A percentile compares a stretch with the other conserved stretches of the same genome.
These are phyloP conservation scores for Furcasterigmium sp. DNA, from an alignment of 2,329 filamentous ascomycete genomes.

Conservation along the genomic window DNA sequence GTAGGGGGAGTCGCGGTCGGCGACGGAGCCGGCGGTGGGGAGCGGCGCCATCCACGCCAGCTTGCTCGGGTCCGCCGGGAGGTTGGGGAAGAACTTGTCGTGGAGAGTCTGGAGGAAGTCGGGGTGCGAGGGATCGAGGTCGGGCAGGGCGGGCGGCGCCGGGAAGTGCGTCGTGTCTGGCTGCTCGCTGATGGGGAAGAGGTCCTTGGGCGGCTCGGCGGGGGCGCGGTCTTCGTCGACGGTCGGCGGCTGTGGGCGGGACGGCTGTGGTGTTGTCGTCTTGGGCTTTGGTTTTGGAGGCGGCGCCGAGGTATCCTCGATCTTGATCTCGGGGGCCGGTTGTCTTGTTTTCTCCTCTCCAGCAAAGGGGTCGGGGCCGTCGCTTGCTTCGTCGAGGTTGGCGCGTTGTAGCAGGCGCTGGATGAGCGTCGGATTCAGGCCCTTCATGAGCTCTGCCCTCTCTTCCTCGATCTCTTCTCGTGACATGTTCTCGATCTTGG, in stretches of 20 bases:
- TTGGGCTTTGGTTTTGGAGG: slow-evolving; percentile 6
- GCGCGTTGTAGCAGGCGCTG: slow-evolving; percentile 72
- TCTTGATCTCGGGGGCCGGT: slow-evolving; percentile 24
- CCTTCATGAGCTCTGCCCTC: slow-evolving; percentile 72
- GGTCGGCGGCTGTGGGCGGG: slow-evolving; percentile 11
- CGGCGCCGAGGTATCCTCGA: slow-evolving; percentile 22
- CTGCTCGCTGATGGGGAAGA: slow-evolving; percentile 35
- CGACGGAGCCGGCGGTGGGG: slow-evolving; percentile 57
- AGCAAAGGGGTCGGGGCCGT: slow-evolving; percentile 34
- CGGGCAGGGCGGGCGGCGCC: slow-evolving; percentile 47
- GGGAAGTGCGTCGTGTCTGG: slow-evolving; percentile 56
- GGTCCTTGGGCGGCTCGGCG: slow-evolving; percentile 30
- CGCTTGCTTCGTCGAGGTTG: slow-evolving; percentile 59
- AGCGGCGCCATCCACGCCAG: slow-evolving; percentile 85
- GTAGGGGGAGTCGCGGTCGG: slow-evolving; percentile 71
- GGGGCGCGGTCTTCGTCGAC: slow-evolving; percentile 36
- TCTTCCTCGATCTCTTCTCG: slow-evolving; percentile 76
- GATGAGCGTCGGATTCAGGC: slow-evolving; percentile 69
- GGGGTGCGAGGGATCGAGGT: slow-evolving; percentile 77
- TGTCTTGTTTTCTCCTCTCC: neutral
- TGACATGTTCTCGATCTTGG: slow-evolving; percentile 72
- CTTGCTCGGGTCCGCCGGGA: slow-evolving; percentile 77
- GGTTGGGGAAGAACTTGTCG: slow-evolving; percentile 86
- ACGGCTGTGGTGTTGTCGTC: neutral
- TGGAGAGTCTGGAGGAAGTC: slow-evolving; percentile 82